Base-by-base conservation (phyloP, 306 rosid species). In the Vicia faba region DNA sequence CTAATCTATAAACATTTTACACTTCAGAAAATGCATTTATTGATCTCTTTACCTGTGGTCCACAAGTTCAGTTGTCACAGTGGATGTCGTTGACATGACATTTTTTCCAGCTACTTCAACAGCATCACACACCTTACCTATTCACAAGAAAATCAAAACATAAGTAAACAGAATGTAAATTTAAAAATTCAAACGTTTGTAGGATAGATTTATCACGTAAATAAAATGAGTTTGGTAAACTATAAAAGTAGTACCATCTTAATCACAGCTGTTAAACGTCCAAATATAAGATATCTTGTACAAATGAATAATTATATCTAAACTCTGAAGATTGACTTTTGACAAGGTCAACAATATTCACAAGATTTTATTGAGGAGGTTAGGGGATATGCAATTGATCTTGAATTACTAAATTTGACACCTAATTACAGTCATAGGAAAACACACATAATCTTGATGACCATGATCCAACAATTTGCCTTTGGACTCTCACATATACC, bases 91-190 rank as follows among this genome's bases (percentile, higher is more conserved):
- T 68, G 97, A 81, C 97, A 93, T 80, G 68, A 88, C 98, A 80
- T 88, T 88, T 80, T 77, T 93, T 48, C 98, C 96, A 23, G 98
- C 80, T 33, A 86, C 88, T 84, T 93, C 98, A 74, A 88, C 95
- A 63, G 98, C 96, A 68, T 93, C 98, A 1, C 89, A 88, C 55
- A 89, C 90, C 82, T 82, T 89, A 84, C 82, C 98, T 93, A 71
- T 68, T 69, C 51, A 61, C 72, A 76, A 61, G 58, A 62, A 77
- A 64, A 74, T 28, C 7, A 9, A 51, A 71, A 48, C 28, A 69
- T 15, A 9, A 60, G 11, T 15, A 38, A 69, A 54, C 41, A 55
- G 36, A 6, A 13, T 20, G 45, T n/a, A 19, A 69, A 31, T 63
- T 57, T 56, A 38, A 60, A 58, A 75, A 64, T 35, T 53, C 44